Evolutionary conservation across 345 rosid genomes (phyloP).

Genomic region (Conringia planisiliqua): DNA sequence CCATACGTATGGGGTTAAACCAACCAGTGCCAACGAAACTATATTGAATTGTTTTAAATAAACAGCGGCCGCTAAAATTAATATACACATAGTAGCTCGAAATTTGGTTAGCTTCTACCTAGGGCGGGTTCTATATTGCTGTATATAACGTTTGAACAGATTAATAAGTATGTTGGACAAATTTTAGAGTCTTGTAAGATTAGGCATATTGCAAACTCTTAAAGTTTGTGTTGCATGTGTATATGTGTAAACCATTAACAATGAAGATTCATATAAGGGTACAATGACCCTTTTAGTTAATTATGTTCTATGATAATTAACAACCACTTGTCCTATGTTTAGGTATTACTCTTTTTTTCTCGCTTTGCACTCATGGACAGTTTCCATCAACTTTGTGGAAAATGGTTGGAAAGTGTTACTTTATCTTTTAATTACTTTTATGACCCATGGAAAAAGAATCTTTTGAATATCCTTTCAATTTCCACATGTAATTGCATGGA

Average conservation of each 20-base stretch:
- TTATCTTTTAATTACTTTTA: conserved; percentile 33
- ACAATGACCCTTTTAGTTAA: background rate
- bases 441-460: conserved; percentile 18
- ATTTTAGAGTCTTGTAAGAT: background rate
- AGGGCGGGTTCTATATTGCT: background rate
- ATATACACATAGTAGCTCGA: background rate
- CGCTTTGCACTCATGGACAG: conserved; percentile 23
- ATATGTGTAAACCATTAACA: background rate
- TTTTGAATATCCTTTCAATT: background rate
- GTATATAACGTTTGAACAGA: background rate
- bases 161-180: background rate
- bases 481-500: conserved; percentile 16
- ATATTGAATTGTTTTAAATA: background rate
- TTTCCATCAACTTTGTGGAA: conserved; percentile 35
- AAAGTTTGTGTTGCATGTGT: background rate
- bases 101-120: background rate
- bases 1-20: background rate
- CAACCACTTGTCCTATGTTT: conserved; percentile 30
- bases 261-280: background rate
- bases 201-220: background rate
- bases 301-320: conserved; percentile 5
- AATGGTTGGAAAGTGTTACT: conserved; percentile 32
- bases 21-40: background rate
- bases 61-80: background rate
- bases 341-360: conserved; percentile 30